Percentiles rank a stretch among this genome's conserved stretches.
Conservation (phyloP, 306 rosid genomes). For the Cicer cuneatum region DNA sequence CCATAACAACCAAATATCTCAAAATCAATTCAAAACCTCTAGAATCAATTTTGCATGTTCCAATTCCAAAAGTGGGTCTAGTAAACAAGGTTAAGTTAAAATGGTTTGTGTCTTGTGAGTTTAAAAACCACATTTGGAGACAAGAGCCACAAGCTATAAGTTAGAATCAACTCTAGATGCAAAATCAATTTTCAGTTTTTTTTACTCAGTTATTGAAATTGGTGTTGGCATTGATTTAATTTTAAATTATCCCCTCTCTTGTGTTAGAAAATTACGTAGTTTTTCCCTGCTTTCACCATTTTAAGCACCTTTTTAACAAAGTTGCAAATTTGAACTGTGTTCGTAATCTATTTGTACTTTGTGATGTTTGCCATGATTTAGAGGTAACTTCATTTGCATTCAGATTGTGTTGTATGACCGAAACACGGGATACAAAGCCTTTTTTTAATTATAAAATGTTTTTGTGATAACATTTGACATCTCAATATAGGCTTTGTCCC, state of each 20-base stretch:
- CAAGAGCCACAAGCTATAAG: too few species aligned
- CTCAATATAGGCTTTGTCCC: not conserved
- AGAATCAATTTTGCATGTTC: too few species aligned
- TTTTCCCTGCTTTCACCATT: not conserved
- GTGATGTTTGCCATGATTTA: not conserved
- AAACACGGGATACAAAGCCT: not conserved
- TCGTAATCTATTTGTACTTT: slow-evolving; percentile 5
- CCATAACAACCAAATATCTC: too few species aligned
- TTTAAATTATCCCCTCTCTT: not conserved
- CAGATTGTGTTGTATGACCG: not conserved
- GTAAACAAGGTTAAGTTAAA: too few species aligned
- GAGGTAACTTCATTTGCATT: slow-evolving; percentile 7
- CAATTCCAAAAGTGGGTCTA: too few species aligned
- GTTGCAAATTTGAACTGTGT: not conserved
- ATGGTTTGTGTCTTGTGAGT: too few species aligned
- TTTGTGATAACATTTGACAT: slow-evolving; percentile 9
- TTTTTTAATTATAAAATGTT: not conserved
- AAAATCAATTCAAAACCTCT: too few species aligned
- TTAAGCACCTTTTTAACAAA: not conserved
- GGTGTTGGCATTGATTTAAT: not conserved
- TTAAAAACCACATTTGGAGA: too few species aligned
- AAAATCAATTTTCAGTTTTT: too few species aligned
- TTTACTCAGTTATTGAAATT: too few species aligned
- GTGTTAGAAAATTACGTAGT: not conserved
- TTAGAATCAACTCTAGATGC: too few species aligned